Conservation (phyloP, 306 rosid species). For the Corylus heterophylla region DNA sequence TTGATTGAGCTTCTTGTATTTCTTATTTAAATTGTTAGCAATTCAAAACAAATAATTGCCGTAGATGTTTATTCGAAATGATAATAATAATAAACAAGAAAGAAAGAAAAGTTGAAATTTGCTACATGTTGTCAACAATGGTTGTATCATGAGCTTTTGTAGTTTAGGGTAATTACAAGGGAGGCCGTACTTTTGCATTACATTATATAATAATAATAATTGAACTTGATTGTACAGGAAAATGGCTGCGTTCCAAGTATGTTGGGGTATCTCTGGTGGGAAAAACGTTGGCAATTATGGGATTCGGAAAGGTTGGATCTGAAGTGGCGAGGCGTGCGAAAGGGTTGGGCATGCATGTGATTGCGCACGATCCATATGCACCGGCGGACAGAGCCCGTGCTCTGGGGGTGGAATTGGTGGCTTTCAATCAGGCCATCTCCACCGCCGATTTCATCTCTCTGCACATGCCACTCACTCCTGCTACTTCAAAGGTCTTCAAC, state of each 20-base stretch:
- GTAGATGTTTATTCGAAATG: not conserved
- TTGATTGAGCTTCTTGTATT: too few relatives aligned
- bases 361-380: constrained; percentile 93
- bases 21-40: too few relatives aligned
- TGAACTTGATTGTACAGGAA: constrained; percentile 41
- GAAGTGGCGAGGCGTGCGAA: constrained; percentile 91
- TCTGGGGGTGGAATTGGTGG: constrained; percentile 82
- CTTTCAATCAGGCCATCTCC: constrained; percentile 73
- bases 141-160: not conserved
- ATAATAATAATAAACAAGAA: not conserved
- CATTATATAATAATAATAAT: not conserved
- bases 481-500: constrained; percentile 74
- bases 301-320: constrained; percentile 94
- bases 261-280: constrained; percentile 94
- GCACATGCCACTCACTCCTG: constrained; percentile 86
- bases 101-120: too few relatives aligned
- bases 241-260: constrained; percentile 85
- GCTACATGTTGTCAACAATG: not conserved
- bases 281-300: constrained; percentile 84
- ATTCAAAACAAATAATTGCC: too few relatives aligned
- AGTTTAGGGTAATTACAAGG: too few relatives aligned
- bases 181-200: too few relatives aligned
- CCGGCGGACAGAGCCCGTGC: constrained; percentile 89
- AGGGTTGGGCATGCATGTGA: constrained; percentile 85
- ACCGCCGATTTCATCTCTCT: constrained; percentile 84